Evolutionary conservation across 2,329 filamentous ascomycete species (phyloP), one percentile per base, ranked within the genome.

Genomic region (Rutstroemia sp.): DNA sequence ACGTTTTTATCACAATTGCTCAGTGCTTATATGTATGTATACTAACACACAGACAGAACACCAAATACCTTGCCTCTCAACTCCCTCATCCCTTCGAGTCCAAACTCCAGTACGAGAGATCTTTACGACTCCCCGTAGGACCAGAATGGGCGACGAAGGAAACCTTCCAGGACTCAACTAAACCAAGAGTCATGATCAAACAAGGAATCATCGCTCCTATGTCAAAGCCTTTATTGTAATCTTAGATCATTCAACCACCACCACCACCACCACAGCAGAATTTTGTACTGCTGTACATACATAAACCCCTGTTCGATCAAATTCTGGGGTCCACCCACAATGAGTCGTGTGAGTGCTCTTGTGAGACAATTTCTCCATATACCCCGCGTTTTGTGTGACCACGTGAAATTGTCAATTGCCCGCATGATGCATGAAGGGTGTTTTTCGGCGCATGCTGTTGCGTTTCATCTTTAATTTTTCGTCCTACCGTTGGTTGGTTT

Each of bases 81-180:
- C 76, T 99, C 51, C 94, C 94, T 50, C 89, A 95, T 73, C 86
- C 85, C n/a, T 97, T 91, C 72, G 92, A 96, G 77, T 89, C 81
- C 27, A 81, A 80, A 64, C 81, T 88, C 68, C 91, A 96, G 76
- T 97, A 97, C 73, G 94, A 99, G 77, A 78, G 92, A 51, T 88
- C 87, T 61, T 76, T 97, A 57, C 80, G 92, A 45, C 74, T 96
- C 63, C 94, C 94, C 1, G 83, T 97, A 59, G 94, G 94, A 1
- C 89, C 88, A 16, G 92, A 99, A 73, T 99, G 92, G 92, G 84
- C 86, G 64, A 97, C 92, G n/a, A 96, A 96, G 80, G 84, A 90
- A 75, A 90, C 88, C 14, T 94, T 94, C 79, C 92, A 97, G 76
- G 83, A 87, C 65, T 82, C 82, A 59, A 95, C 88, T 58, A 95